Percentiles rank a stretch among this genome's conserved stretches.
Conservation (phyloP, 176 grass and related monocot genomes). For the Triticum monococcum region DNA sequence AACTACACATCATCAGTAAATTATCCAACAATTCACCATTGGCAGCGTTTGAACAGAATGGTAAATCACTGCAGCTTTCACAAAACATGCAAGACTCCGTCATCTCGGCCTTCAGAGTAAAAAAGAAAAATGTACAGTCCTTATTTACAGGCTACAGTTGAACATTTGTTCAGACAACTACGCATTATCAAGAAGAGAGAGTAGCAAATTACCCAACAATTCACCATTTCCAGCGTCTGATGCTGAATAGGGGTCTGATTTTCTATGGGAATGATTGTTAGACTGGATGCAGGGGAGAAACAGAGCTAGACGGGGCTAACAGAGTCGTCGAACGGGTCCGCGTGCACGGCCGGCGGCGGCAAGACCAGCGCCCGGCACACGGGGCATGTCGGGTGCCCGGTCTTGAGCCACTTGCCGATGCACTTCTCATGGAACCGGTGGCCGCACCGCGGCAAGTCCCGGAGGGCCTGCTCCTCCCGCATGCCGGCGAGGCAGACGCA, state of each 20-base stretch:
- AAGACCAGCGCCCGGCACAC: constrained; percentile 51
- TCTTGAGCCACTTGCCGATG: constrained; percentile 70
- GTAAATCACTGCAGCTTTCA: not conserved
- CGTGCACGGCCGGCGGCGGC: constrained; percentile 7
- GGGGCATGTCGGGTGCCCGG: constrained; percentile 54
- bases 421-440: constrained; percentile 73
- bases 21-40: not conserved
- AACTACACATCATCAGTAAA: too few relatives aligned
- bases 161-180: not conserved
- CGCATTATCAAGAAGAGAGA: constrained; percentile 9
- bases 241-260: not conserved
- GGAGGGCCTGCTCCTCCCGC: constrained; percentile 53
- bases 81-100: not conserved
- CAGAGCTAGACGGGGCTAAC: constrained; percentile 47
- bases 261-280: constrained; percentile 3
- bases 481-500: constrained; percentile 61
- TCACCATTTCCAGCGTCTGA: not conserved
- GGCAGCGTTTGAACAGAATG: not conserved
- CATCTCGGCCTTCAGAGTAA: not conserved
- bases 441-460: constrained; percentile 48
- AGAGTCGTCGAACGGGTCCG: constrained; percentile 18
- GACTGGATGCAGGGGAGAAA: not conserved
- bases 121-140: not conserved
- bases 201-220: not conserved
- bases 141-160: not conserved